A percentile compares a stretch with the other conserved stretches of the same genome.
Conservation (phyloP, 257 asterid species). For the Solanum sitiens region DNA sequence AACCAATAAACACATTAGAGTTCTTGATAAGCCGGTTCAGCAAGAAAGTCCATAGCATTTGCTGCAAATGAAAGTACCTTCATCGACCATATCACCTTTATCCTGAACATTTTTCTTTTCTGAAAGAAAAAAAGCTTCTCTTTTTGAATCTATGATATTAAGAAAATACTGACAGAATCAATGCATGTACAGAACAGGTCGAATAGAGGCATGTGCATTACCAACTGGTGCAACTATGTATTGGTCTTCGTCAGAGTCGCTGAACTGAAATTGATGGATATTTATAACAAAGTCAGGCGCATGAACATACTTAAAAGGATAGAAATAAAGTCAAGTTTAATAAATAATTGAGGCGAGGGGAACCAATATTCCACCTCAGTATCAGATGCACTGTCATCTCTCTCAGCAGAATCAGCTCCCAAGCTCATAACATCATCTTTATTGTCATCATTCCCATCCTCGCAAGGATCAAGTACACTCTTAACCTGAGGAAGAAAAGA, state of each 20-base stretch:
- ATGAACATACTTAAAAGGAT: neutral
- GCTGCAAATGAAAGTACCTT: conserved; percentile 25
- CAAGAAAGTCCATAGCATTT: neutral
- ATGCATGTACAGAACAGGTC: neutral
- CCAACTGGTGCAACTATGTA: conserved; percentile 66
- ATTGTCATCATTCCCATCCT: conserved; percentile 64
- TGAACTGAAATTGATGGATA: conserved; percentile 34
- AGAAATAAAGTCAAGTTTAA: neutral
- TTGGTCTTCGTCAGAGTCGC: conserved; percentile 65
- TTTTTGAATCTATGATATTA: conserved; percentile 2
- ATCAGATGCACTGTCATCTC: conserved; percentile 50
- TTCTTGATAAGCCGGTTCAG: neutral
- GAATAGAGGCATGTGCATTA: conserved; percentile 9
- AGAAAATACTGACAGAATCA: neutral
- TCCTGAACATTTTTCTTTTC: conserved; percentile 34
- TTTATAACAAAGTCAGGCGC: neutral
- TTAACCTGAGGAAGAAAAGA: conserved; percentile 53
- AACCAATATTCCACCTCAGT: conserved; percentile 46
- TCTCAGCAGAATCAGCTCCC: conserved; percentile 52
- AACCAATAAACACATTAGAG: conserved; percentile 6
- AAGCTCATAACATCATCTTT: conserved; percentile 52
- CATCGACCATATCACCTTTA: conserved; percentile 32
- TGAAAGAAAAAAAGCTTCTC: conserved; percentile 13
- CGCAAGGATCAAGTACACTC: conserved; percentile 94
- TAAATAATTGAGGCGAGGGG: neutral